Conservation (phyloP, 116 monocot species). For the Thalassia testudinum region DNA sequence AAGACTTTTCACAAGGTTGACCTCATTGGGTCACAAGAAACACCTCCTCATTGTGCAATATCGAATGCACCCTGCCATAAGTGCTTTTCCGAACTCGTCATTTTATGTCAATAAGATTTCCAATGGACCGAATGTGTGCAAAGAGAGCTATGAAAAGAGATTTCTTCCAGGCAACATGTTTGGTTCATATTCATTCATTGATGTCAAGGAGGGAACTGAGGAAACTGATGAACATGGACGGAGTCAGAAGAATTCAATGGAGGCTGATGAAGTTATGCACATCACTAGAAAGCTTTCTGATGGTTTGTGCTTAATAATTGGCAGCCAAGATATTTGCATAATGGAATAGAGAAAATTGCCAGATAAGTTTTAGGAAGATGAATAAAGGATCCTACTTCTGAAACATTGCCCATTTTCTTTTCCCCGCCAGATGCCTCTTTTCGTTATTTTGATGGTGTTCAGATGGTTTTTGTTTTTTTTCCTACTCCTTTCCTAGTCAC, state of each 20-base stretch:
- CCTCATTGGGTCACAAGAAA: conserved; percentile 18
- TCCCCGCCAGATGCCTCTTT: no score
- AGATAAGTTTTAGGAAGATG: no score
- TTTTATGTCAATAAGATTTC: conserved; percentile 4
- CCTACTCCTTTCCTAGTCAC: no score
- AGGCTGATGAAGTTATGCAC: conserved; percentile 3
- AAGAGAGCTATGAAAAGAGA: background rate
- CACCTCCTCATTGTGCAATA: conserved; percentile 35
- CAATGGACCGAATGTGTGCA: conserved; percentile 30
- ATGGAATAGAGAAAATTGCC: no score
- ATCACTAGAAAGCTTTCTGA: no score
- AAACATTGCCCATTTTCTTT: no score
- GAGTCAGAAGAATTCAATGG: conserved; percentile 34
- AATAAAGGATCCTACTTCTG: no score
- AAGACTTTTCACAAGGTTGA: conserved; percentile 23
- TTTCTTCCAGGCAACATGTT: conserved; percentile 8
- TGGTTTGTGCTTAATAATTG: no score
- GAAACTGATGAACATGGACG: conserved; percentile 12
- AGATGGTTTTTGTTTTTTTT: no score
- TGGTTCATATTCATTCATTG: conserved; percentile 23
- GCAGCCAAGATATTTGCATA: no score
- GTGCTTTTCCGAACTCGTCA: conserved; percentile 16
- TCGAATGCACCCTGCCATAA: conserved; percentile 45
- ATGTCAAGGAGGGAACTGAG: conserved; percentile 31
- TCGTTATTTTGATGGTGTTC: no score